Evolutionary conservation across 148 eudicot species (phyloP), one percentile per base, ranked within the genome.

Genomic region (Tetragonia tetragonoides): DNA sequence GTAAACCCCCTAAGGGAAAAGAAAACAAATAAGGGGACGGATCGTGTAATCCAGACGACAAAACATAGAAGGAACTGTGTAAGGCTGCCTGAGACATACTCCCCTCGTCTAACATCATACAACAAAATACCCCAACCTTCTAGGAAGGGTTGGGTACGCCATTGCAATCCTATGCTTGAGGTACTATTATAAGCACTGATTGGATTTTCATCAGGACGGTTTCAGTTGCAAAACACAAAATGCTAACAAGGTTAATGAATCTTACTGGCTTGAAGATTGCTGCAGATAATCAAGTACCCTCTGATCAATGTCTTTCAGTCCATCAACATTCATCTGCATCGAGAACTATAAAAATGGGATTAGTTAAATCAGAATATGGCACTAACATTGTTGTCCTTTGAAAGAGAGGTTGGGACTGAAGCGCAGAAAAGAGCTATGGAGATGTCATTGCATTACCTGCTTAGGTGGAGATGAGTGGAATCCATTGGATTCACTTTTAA

Each of bases 201-300:
- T 10, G n/a, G 12, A 6, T 10, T 46, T 46, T 10, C 10, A 60
- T 2, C 49, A 10, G 6, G 49, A 46, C 17, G 14, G 16, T 3
- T 14, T 1, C 16, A 44, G 9, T 67, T 40, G 63, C 66, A 68
- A 18, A 21, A 37, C 34, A 28, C 34, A 28, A 28, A 28, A 28
- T 11, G 21, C 6, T 44, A 20, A 66, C 6, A 56, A 62, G 47
- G 62, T n/a, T 38, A 66, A 37, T 54, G 61, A 53, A 53, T 86
- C 97, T 86, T 84, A 95, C 99, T 82, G 65, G 87, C 85, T 86
- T 60, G 90, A 80, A 54, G 96, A 85, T 80, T 82, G 89, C 76
- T 87, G 90, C 74, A 95, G 90, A 85, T 84, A 91, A 67, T 87
- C 88, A 63, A 90, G 73, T 68, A 93, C 84, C 86, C 85, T 83